Evolutionary conservation across 139 green algal genomes (phyloP).

Genomic region (Chlorella ohadii): DNA sequence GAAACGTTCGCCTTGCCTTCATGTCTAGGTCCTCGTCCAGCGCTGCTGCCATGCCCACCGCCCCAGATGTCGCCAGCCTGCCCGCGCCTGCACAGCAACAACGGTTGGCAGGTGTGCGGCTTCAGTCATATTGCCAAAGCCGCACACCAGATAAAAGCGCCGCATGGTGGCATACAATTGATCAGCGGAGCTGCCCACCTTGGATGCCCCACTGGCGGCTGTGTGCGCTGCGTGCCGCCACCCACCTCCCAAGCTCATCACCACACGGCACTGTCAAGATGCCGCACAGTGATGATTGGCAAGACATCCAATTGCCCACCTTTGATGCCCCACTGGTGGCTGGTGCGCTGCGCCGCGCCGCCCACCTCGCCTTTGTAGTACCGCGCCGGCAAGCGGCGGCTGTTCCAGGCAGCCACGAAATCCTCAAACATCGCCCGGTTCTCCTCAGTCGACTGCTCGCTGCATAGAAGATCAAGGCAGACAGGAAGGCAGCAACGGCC

Average conservation of each 20-base stretch:
- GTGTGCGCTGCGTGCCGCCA: too few species aligned
- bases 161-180: too few species aligned
- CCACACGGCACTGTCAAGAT: too few species aligned
- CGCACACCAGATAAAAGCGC: too few species aligned
- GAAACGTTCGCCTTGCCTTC: conserved; percentile 9
- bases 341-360: conserved; percentile 46
- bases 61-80: neutral
- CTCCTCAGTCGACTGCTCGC: conserved; percentile 60
- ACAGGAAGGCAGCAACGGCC: neutral
- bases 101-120: too few species aligned
- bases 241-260: too few species aligned
- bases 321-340: conserved; percentile 61
- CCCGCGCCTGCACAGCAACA: too few species aligned
- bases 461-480: neutral
- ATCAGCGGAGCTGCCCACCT: too few species aligned
- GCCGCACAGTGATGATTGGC: too few species aligned
- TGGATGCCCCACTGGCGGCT: too few species aligned
- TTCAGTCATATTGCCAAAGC: too few species aligned
- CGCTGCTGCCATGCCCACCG: conserved; percentile 54
- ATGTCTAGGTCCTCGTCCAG: conserved; percentile 49
- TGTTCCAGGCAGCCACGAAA: conserved; percentile 71
- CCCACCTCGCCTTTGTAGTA: conserved; percentile 61
- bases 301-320: neutral
- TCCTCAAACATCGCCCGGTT: conserved; percentile 59
- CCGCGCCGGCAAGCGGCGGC: conserved; percentile 31